Evolutionary conservation across 208 protist genomes (phyloP).

Genomic region (Trypanosoma cruzi): DNA sequence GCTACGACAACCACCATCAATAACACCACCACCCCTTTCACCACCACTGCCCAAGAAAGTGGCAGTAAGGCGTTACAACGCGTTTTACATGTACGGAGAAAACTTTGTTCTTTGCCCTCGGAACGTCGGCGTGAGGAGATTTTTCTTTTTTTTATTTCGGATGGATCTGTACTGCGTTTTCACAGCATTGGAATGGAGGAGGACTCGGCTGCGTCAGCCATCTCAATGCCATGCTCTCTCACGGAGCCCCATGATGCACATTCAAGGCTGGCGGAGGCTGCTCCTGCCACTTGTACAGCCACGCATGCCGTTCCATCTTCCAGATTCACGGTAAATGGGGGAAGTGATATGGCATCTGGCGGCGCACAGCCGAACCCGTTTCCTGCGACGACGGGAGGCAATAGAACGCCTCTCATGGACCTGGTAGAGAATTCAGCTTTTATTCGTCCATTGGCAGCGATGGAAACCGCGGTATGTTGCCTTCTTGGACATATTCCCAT

Average conservation of each 20-base stretch:
- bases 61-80: conserved; percentile 15
- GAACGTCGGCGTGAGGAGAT: conserved; percentile 50
- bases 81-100: conserved; percentile 34
- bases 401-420: background rate
- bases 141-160: conserved; percentile 58
- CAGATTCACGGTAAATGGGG: background rate
- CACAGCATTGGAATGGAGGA: conserved; percentile 24
- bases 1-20: too few relatives aligned
- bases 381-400: background rate
- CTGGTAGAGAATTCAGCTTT: conserved; percentile 18
- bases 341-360: conserved; percentile 2
- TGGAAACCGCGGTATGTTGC: conserved; percentile 65
- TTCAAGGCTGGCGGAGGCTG: background rate
- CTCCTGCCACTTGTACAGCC: background rate
- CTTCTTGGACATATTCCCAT: conserved; percentile 74
- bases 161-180: conserved; percentile 56
- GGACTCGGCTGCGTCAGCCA: background rate
- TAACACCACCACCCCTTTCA: background rate
- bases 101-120: conserved; percentile 26
- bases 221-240: background rate
- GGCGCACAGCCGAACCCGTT: background rate
- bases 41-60: background rate
- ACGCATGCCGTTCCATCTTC: background rate
- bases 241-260: background rate
- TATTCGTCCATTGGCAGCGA: conserved; percentile 41